A percentile compares a stretch with the other conserved stretches of the same genome.
Evolutionary conservation across 768 basidiomycete genomes (phyloP).

Genomic region (Tylopilus balloui): DNA sequence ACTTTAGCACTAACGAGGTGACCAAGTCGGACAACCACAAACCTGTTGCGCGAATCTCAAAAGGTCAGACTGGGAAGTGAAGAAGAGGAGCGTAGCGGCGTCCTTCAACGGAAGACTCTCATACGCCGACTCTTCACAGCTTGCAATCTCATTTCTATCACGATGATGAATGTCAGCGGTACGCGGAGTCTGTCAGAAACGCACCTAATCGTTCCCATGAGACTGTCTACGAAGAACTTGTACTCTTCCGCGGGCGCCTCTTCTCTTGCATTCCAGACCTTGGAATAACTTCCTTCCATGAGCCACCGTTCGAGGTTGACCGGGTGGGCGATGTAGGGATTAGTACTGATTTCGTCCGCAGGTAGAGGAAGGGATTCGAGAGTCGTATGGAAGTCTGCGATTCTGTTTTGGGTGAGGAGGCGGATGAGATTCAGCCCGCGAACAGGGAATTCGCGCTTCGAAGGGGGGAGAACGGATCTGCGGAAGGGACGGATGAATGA

Average conservation of each 20-base stretch:
- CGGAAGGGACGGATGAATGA: constrained; percentile 21
- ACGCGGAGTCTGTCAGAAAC: constrained; percentile 9
- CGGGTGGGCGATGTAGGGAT: constrained; percentile 76
- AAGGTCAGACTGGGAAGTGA: constrained; percentile 75
- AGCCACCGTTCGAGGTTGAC: constrained; percentile 94
- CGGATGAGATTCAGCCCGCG: constrained; percentile 93
- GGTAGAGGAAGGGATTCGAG: constrained; percentile 81
- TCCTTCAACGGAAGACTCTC: constrained; percentile 86
- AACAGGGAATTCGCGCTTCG: constrained; percentile 82
- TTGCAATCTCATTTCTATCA: constrained; percentile 89
- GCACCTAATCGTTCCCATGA: constrained; percentile 92
- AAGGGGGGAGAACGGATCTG: constrained; percentile 69
- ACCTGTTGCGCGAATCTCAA: constrained; percentile 80
- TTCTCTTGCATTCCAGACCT: constrained; percentile 93
- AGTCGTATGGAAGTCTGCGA: constrained; percentile 96
- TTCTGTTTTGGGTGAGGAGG: constrained; percentile 90
- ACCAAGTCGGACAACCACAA: constrained; percentile 14
- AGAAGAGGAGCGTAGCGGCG: constrained; percentile 89
- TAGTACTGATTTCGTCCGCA: constrained; percentile 61
- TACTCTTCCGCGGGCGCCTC: constrained; percentile 93
- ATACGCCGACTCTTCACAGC: constrained; percentile 93
- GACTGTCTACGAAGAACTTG: constrained; percentile 87
- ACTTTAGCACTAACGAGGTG: neutral
- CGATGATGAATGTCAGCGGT: constrained; percentile 1
- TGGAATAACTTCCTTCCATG: constrained; percentile 98